Base-by-base conservation (phyloP, 495 filamentous ascomycete species). In the Penicillium argentinense region DNA sequence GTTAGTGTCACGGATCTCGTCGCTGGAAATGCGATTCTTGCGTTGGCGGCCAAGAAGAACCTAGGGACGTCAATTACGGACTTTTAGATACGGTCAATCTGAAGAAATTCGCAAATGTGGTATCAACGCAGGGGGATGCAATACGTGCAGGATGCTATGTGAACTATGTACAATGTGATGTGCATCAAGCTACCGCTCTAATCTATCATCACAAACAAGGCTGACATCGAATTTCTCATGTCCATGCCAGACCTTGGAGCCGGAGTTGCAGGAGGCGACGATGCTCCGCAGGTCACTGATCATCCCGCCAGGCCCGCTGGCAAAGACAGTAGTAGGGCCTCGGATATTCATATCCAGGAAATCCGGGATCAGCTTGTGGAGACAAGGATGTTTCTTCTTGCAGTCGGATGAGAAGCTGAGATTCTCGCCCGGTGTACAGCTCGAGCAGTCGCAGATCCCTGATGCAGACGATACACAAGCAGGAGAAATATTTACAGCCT, bases 261-360 rank as follows among this genome's bases (percentile, higher is more conserved):
- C 72, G 21, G 70, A 67, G 60, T 83, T 83, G 24, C 61, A 69
- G 36, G 43, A 46, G 0, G 82, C 80, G 13, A 87, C 81, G 0
- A 76, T 72, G 27, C 41, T 48, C 24, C 83, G 66, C 39, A 86
- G 47, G 37, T 81, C 77, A 2, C 64, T 68, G 3, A 82, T 74
- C 76, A 86, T 80, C 1, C 65, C 71, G n/a, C 69, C 64, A 14
- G 85, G 83, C 13, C 83, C 83, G 51, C 80, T 85, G 0, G 72
- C 82, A 53, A 85, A 66, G 0, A 87, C 79, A 9, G 70, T 59
- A 1, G 78, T 81, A 5, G 74, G 67, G 0, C 81, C 81, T 2
- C 32, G 26, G 0, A 57, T 45, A 0, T 63, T 63, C 23, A 54
- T 53, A 0, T 43, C 28, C 9, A 71, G 34, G 42, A 76, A 74